A percentile compares a stretch with the other conserved stretches of the same genome.
Conservation (phyloP, 805 yeast species). For the Metschnikowia gruessii region DNA sequence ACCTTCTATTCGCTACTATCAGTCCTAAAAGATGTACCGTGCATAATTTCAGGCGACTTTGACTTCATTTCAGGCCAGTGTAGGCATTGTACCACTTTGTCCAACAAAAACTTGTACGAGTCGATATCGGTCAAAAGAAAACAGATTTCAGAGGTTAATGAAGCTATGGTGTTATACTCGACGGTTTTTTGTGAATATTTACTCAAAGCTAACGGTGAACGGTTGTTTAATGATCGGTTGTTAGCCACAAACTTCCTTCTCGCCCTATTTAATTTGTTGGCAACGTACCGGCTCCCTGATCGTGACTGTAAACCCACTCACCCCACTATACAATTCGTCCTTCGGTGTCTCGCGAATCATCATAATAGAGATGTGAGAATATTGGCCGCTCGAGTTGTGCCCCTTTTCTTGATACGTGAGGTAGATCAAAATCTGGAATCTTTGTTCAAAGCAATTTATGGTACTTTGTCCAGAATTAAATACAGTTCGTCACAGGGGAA, state of each 20-base stretch:
- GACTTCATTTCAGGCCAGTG: slow-evolving; percentile 34
- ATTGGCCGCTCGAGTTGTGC: slow-evolving; percentile 50
- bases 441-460: slow-evolving; percentile 45
- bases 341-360: slow-evolving; percentile 35
- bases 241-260: slow-evolving; percentile 44
- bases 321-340: slow-evolving; percentile 40
- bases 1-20: slow-evolving; percentile 32
- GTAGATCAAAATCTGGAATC: slow-evolving; percentile 36
- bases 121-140: slow-evolving; percentile 24
- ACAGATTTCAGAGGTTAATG: slow-evolving; percentile 22
- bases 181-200: slow-evolving; percentile 24
- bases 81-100: slow-evolving; percentile 33
- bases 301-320: slow-evolving; percentile 21
- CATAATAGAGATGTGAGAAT: slow-evolving; percentile 55
- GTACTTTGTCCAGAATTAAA: slow-evolving; percentile 40
- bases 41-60: slow-evolving; percentile 39
- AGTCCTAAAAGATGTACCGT: slow-evolving; percentile 42
- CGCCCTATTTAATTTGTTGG: slow-evolving; percentile 47
- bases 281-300: slow-evolving; percentile 51
- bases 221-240: slow-evolving; percentile 23
- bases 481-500: slow-evolving; percentile 27
- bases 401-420: slow-evolving; percentile 45
- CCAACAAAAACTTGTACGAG: slow-evolving; percentile 26
- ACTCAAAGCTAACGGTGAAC: slow-evolving; percentile 6
- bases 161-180: slow-evolving; percentile 25